Evolutionary conservation across 306 rosid species (phyloP), one percentile per base, ranked within the genome.

Genomic region (Fagus crenata): DNA sequence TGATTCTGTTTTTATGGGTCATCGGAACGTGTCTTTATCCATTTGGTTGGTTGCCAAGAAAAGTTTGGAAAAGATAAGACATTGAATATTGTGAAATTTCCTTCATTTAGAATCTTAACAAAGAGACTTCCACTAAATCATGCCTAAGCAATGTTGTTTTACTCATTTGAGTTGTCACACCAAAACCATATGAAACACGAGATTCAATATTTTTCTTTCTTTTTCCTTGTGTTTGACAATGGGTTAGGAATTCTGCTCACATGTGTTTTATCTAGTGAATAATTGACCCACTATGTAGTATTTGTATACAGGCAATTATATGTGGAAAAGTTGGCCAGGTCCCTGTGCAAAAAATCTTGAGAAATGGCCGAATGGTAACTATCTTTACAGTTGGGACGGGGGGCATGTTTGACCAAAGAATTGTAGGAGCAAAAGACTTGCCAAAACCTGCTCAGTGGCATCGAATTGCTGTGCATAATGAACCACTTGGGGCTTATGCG

Each of bases 351-450:
- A 95, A 95, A 92, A 89, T 92, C 68, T 86, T 95, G 84, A 89
- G 99, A 84, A 92, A 88, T 85, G 97, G 97, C 59, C 90, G 76
- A 64, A 89, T 80, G 53, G 72, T 92, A 46, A 92, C 96, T 78
- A 90, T 92, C 77, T 95, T 95, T 78, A 95, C 97, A 0, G 99
- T 95, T 81, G 99, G 97, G 74, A 95, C 99, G 0, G 99, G 98
- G n/a, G 99, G 97, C 71, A 82, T 91, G 97, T 92, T 60, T 81
- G 99, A 95, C 82, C 99, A 95, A 82, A 90, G 99, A 86, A 76
- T 75, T 80, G 22, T 42, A 53, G 87, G 87, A 53, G 73, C 85
- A 75, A 79, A 74, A 72, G 96, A 87, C 85, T 69, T 88, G 90
- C 98, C 97, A 51, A 95, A 53, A 78, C 98, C 97, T 13, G 91